These are phyloP conservation scores for Spatholobus suberectus DNA, from an alignment of 306 rosid genomes.

Conservation along the genomic window DNA sequence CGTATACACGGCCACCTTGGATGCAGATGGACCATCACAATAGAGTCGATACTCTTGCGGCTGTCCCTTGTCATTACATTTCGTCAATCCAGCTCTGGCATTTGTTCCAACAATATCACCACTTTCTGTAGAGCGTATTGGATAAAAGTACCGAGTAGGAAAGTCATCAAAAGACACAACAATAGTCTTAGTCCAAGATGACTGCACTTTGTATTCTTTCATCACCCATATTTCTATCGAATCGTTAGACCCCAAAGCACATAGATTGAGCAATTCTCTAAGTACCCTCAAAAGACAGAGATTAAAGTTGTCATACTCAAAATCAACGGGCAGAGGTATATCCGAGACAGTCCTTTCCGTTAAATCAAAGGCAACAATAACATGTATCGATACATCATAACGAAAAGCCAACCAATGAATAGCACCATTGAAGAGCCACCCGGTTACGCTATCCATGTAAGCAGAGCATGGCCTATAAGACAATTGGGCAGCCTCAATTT, in stretches of 20 bases:
- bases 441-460: background rate
- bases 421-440: background rate
- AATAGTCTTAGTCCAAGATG: constrained; percentile 40
- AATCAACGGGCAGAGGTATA: background rate
- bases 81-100: background rate
- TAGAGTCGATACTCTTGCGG: background rate
- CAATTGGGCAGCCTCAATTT: background rate
- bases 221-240: constrained; percentile 30
- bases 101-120: constrained; percentile 22
- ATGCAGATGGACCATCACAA: background rate
- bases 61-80: constrained; percentile 9
- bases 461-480: background rate
- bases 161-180: background rate
- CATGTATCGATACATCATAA: background rate
- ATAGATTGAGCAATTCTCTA: constrained; percentile 20
- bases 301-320: too few relatives aligned
- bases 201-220: constrained; percentile 27
- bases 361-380: constrained; percentile 38
- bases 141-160: background rate
- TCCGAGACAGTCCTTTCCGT: background rate
- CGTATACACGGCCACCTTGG: background rate
- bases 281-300: background rate
- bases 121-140: background rate
- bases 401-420: constrained; percentile 20
- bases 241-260: background rate